Evolutionary conservation across 2,329 filamentous ascomycete genomes (phyloP).

Genomic region (Dryadomyces quercivorus): DNA sequence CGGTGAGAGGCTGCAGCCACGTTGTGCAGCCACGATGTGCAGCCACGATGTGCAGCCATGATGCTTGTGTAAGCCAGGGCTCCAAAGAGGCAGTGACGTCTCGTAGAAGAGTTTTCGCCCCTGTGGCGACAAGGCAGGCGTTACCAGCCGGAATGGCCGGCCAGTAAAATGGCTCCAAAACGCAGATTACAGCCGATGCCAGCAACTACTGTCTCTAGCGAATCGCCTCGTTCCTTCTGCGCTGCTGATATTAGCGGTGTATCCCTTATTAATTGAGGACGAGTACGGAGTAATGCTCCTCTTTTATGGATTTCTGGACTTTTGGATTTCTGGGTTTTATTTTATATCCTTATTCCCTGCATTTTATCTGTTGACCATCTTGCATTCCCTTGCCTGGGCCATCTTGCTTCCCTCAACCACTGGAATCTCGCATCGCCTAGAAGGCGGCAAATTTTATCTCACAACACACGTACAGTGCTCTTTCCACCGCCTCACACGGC

Average conservation of each 20-base stretch:
- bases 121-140: conserved; percentile 1
- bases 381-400: not conserved
- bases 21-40: too few species aligned
- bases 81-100: not conserved
- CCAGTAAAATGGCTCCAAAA: not conserved
- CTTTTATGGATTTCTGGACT: too few species aligned
- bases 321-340: not conserved
- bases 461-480: not conserved
- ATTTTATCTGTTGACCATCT: not conserved
- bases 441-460: not conserved
- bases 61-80: too few species aligned
- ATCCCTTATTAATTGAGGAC: too few species aligned
- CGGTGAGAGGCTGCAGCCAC: too few species aligned
- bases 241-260: not conserved
- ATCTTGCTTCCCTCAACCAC: not conserved
- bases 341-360: not conserved
- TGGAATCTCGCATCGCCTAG: not conserved
- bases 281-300: too few species aligned
- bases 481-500: not conserved
- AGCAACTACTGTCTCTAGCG: not conserved
- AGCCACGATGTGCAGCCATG: too few species aligned
- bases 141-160: not conserved
- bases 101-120: not conserved
- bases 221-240: not conserved
- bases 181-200: not conserved